These are phyloP conservation scores for Salvia splendens DNA, from an alignment of 257 asterid genomes.

Conservation along the genomic window DNA sequence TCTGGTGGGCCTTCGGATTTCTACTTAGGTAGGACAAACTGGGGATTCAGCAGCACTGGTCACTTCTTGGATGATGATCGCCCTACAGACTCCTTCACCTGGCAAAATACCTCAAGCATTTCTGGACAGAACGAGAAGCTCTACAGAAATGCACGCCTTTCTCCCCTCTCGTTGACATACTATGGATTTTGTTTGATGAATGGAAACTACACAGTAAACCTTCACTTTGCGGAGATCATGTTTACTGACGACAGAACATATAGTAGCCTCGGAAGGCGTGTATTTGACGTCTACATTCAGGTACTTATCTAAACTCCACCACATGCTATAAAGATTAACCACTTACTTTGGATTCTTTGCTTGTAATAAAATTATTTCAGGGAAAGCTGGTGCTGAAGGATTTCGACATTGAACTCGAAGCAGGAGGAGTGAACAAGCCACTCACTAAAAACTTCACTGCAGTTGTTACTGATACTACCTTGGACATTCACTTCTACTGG, in stretches of 20 bases:
- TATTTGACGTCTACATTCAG: constrained; percentile 78
- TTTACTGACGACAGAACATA: constrained; percentile 51
- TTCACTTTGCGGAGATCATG: constrained; percentile 78
- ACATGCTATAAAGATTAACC: too few species aligned
- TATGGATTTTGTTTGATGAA: constrained; percentile 59
- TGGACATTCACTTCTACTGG: constrained; percentile 80
- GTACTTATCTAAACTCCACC: too few species aligned
- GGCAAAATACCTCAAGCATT: constrained; percentile 40
- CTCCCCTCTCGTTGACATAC: constrained; percentile 54
- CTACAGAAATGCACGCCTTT: constrained; percentile 49
- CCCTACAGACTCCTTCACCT: constrained; percentile 30
- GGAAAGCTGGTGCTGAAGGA: constrained; percentile 61
- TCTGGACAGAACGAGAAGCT: constrained; percentile 41
- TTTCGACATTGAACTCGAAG: constrained; percentile 73
- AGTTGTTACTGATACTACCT: constrained; percentile 49
- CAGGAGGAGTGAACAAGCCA: constrained; percentile 72
- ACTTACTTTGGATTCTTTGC: too few species aligned
- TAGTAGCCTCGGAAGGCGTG: constrained; percentile 69
- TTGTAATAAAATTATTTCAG: too few species aligned
- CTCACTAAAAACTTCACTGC: constrained; percentile 45
- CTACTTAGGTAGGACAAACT: constrained; percentile 33
- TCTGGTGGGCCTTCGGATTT: constrained; percentile 50
- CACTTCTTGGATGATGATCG: constrained; percentile 49
- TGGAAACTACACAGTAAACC: constrained; percentile 65
- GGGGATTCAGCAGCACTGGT: constrained; percentile 74